Percentiles rank a stretch among this genome's conserved stretches.
phyloP scores from a whole-genome alignment of 345 rosid genomes.

The Zanthoxylum bungeanum region DNA sequence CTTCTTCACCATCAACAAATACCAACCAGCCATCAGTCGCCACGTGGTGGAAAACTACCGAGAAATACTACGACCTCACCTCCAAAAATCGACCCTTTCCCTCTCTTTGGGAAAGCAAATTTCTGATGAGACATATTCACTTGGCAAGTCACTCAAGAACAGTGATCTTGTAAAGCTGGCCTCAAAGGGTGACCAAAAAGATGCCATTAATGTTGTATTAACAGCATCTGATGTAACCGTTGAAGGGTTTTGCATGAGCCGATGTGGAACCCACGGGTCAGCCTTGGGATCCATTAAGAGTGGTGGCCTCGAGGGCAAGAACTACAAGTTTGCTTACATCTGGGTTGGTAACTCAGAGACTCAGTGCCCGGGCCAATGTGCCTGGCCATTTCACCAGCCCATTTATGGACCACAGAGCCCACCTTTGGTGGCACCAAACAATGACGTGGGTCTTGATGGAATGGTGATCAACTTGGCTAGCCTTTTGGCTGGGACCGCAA shows the following conservation, averaged over 20 bases:
- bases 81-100: conserved; percentile 30
- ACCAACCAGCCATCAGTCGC: conserved; percentile 56
- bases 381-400: conserved; percentile 91
- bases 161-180: conserved; percentile 49
- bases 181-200: conserved; percentile 43
- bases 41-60: conserved; percentile 68
- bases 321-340: conserved; percentile 57
- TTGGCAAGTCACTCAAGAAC: conserved; percentile 59
- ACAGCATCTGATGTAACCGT: conserved; percentile 56
- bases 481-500: conserved; percentile 70
- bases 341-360: conserved; percentile 83
- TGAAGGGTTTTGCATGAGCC: conserved; percentile 54
- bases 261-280: conserved; percentile 66
- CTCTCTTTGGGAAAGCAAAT: conserved; percentile 49
- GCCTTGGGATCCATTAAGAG: conserved; percentile 27
- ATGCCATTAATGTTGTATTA: conserved; percentile 47
- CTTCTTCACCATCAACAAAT: conserved; percentile 25
- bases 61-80: conserved; percentile 57
- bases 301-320: too few species aligned
- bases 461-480: conserved; percentile 72
- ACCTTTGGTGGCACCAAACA: conserved; percentile 68
- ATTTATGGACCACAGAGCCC: conserved; percentile 67
- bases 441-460: conserved; percentile 75
- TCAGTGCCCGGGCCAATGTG: conserved; percentile 83
- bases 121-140: conserved; percentile 44